These are phyloP conservation scores for Aspergillus indologenus DNA, from an alignment of 495 filamentous ascomycete genomes.

Conservation along the genomic window DNA sequence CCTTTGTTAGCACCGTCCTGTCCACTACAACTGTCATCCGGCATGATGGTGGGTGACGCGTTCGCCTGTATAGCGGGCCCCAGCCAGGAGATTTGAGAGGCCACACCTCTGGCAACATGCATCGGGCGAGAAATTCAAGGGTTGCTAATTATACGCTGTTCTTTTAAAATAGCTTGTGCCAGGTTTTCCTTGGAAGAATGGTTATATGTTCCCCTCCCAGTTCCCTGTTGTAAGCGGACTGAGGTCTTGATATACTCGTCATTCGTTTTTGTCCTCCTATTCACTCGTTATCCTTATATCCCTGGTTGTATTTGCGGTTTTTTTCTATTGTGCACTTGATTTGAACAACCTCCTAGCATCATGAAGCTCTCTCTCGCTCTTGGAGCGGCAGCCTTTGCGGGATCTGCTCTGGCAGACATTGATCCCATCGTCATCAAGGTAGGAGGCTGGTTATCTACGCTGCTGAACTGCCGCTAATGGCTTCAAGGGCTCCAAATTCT, in stretches of 20 bases:
- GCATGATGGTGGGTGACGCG: not conserved
- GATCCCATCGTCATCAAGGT: slow-evolving; percentile 67
- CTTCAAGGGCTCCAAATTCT: slow-evolving; percentile 67
- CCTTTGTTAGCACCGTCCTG: not conserved
- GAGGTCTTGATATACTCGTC: not conserved
- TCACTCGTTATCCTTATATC: not conserved
- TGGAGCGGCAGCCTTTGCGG: slow-evolving; percentile 22
- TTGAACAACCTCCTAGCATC: slow-evolving; percentile 6
- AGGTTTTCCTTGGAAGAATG: not conserved
- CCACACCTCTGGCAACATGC: not conserved
- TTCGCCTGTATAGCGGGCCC: slow-evolving; percentile 2
- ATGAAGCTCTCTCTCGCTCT: slow-evolving; percentile 28
- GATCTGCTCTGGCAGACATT: slow-evolving; percentile 27
- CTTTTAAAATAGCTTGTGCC: not conserved
- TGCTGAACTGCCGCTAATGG: slow-evolving; percentile 5
- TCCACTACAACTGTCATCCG: not conserved
- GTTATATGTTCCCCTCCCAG: not conserved
- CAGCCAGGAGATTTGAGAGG: not conserved
- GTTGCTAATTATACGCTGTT: not conserved
- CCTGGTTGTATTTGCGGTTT: not conserved
- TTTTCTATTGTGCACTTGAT: slow-evolving; percentile 1
- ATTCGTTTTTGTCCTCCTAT: not conserved
- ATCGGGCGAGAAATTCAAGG: not conserved
- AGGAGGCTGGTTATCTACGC: slow-evolving; percentile 7
- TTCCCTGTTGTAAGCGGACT: not conserved